phyloP scores from a whole-genome alignment of 768 basidiomycete species.

The Suillus spraguei region DNA sequence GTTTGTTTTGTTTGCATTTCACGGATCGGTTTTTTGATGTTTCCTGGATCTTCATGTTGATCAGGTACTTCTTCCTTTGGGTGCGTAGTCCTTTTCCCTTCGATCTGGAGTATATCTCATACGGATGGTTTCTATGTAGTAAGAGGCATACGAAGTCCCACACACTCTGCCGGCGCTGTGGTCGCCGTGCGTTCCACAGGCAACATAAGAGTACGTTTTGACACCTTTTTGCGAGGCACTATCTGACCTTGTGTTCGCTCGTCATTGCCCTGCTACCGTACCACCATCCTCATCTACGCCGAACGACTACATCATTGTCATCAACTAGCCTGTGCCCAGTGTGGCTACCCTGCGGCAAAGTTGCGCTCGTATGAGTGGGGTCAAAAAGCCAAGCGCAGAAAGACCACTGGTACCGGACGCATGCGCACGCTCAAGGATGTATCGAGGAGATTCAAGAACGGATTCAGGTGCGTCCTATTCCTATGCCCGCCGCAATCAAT shows the following conservation, averaged over 20 bases:
- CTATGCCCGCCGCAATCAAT: neutral
- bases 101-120: neutral
- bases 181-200: constrained; percentile 93
- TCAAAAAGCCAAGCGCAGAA: constrained; percentile 98
- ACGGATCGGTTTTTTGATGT: constrained; percentile 18
- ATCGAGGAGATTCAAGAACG: constrained; percentile 97
- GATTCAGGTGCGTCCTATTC: constrained; percentile 70
- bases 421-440: constrained; percentile 94
- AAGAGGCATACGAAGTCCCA: constrained; percentile 97
- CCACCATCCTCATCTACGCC: neutral
- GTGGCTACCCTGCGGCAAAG: constrained; percentile 96
- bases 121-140: constrained; percentile 45
- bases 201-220: constrained; percentile 89
- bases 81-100: constrained; percentile 49
- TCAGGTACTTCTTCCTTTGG: constrained; percentile 96
- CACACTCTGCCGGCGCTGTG: constrained; percentile 97
- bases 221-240: too few relatives aligned
- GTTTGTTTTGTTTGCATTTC: constrained; percentile 46
- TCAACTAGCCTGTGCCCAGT: constrained; percentile 82
- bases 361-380: constrained; percentile 98
- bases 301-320: constrained; percentile 10
- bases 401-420: constrained; percentile 97
- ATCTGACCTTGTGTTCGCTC: constrained; percentile 3
- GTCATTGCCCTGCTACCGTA: neutral
- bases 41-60: constrained; percentile 16